Base-by-base conservation (phyloP, 768 basidiomycete genomes). In the Tylopilus sp. region DNA sequence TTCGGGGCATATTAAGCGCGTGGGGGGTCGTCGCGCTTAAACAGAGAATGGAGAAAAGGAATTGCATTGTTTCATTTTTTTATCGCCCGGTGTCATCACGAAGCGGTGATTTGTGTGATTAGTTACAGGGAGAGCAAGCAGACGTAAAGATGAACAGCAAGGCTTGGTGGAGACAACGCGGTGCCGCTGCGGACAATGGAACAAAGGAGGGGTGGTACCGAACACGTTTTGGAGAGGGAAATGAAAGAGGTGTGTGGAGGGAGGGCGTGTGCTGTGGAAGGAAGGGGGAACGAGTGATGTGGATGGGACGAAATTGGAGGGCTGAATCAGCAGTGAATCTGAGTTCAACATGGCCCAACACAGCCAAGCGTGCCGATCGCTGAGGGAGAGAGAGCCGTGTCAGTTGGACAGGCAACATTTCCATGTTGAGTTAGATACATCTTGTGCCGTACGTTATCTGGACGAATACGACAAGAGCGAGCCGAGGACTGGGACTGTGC, bases 351-450 rank as follows among this genome's bases (percentile, higher is more conserved):
- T 25, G 42, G 43, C 14, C 22, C n/a, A 26, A 53, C 64, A 65
- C 65, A 65, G 64, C 60, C 62, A 17, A 45, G 45, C 30, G 60
- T 68, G 66, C 66, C 66, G 59, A 68, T 68, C 66, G 63, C 64
- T 58, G 68, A 55, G 61, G n/a, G n/a, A 49, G 45, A 48, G 59
- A 30, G 60, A 55, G 55, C 37, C 46, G 67, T 65, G 65, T 69
- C 64, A 69, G 62, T 66, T 62, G 65, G 56, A 54, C 55, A 68
- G 64, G 63, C 56, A 60, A 70, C 66, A 66, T 63, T 61, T 14
- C 67, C 67, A 1, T 9, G 33, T 69, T 40, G 64, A 49, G 67
- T 60, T 68, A 68, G 63, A 68, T 70, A 55, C 48, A 57, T 50
- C 63, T 57, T 53, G 48, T 66, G 68, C 51, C 54, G 66, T 70